Evolutionary conservation across 78 protist species (phyloP).

Genomic region (Corallochytrium limacisporum): DNA sequence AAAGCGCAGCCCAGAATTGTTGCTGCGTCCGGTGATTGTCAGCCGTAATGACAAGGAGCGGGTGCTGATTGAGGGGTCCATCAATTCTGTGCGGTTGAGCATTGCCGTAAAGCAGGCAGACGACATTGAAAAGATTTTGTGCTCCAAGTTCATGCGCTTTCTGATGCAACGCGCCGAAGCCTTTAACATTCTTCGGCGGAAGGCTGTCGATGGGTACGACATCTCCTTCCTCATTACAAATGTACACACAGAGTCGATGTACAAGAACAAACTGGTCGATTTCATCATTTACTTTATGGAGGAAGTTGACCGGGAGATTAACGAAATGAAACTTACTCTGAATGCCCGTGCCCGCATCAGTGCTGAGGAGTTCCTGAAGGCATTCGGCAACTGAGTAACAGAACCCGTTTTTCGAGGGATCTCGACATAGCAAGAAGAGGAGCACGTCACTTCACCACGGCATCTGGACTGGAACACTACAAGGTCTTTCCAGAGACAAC

Average conservation of each 20-base stretch:
- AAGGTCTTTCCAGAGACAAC: no score
- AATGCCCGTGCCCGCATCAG: conserved; percentile 74
- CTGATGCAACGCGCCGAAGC: conserved; percentile 89
- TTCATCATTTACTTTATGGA: conserved; percentile 91
- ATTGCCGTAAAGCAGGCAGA: conserved; percentile 79
- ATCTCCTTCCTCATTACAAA: conserved; percentile 91
- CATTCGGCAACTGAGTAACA: neutral
- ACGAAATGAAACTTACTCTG: conserved; percentile 70
- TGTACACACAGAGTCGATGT: conserved; percentile 82
- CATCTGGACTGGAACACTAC: no score
- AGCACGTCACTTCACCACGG: no score
- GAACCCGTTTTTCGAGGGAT: no score
- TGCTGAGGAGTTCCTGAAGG: conserved; percentile 70
- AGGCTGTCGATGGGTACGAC: conserved; percentile 91
- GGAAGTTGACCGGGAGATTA: conserved; percentile 88
- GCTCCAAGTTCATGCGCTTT: conserved; percentile 78
- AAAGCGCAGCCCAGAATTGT: conserved; percentile 54
- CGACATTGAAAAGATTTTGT: conserved; percentile 75
- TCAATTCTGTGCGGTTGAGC: conserved; percentile 93
- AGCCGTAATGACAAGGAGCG: conserved; percentile 68
- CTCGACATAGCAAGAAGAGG: no score
- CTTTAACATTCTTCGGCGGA: conserved; percentile 82
- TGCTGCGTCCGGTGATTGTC: conserved; percentile 76
- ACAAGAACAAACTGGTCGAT: conserved; percentile 88
- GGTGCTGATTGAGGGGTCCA: conserved; percentile 80